Conservation (phyloP, 306 rosid species). For the Fragaria ananassa region DNA sequence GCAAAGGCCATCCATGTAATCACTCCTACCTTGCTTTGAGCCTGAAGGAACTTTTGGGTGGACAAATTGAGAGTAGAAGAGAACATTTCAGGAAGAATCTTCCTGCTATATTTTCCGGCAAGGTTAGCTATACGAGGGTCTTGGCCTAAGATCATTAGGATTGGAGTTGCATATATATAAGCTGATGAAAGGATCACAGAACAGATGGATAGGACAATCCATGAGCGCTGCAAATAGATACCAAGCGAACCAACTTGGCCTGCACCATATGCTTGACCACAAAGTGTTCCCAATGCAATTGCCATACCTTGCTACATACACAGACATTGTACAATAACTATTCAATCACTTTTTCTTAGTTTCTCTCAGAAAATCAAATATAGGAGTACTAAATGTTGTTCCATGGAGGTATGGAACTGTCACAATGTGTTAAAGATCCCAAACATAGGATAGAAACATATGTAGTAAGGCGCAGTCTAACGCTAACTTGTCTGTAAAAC, state of each 20-base stretch:
- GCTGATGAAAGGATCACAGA: background rate
- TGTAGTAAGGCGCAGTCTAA: background rate
- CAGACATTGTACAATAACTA: background rate
- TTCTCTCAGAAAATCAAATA: background rate
- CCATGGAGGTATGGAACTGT: background rate
- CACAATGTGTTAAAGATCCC: background rate
- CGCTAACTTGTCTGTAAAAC: background rate
- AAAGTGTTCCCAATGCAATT: conserved; percentile 25
- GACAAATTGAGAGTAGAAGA: conserved; percentile 49
- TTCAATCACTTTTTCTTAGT: background rate
- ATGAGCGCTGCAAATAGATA: conserved; percentile 21
- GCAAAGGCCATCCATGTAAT: conserved; percentile 62
- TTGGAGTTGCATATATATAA: conserved; percentile 20
- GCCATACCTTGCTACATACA: conserved; percentile 18
- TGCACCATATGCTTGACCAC: conserved; percentile 29
- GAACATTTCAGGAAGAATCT: conserved; percentile 48
- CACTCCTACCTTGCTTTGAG: conserved; percentile 52
- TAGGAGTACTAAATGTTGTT: background rate
- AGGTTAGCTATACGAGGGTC: conserved; percentile 34
- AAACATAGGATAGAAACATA: background rate
- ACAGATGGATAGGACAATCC: conserved; percentile 18
- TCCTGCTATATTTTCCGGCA: conserved; percentile 33
- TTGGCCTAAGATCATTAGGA: conserved; percentile 21
- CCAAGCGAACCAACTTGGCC: conserved; percentile 23
- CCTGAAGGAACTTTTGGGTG: conserved; percentile 53